phyloP scores from a whole-genome alignment of 164 flowering plant species.

The Piper betle region DNA sequence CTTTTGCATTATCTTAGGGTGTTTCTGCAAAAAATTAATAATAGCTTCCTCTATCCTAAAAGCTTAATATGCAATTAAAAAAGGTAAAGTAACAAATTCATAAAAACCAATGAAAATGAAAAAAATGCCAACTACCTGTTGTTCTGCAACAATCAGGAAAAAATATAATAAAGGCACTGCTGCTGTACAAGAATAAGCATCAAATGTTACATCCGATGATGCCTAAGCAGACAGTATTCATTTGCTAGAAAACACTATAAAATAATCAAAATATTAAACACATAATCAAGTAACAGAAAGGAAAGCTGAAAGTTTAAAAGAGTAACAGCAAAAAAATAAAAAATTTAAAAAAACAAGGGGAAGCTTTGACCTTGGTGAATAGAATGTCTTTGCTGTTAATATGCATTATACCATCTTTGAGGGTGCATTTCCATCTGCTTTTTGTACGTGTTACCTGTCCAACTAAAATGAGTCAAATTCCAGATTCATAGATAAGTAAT shows the following conservation, averaged over 20 bases:
- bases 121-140: no score
- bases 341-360: no score
- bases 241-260: no score
- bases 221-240: no score
- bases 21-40: not conserved
- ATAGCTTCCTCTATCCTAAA: not conserved
- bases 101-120: not conserved
- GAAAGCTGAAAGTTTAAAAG: not conserved
- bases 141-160: not conserved
- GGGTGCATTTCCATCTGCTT: conserved; percentile 92
- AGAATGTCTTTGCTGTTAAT: conserved; percentile 78
- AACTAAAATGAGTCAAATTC: not conserved
- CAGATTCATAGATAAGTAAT: not conserved
- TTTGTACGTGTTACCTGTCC: conserved; percentile 80
- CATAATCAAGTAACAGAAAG: not conserved
- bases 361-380: conserved; percentile 62
- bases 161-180: not conserved
- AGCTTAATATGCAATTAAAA: not conserved
- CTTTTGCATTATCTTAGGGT: not conserved
- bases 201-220: no score
- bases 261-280: no score
- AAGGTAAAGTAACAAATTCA: not conserved
- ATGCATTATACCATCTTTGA: conserved; percentile 95
- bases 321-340: not conserved
- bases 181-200: no score